Percentiles rank a stretch among this genome's conserved stretches.
phyloP scores from a whole-genome alignment of 257 asterid genomes.

The Coffea eugenioides region DNA sequence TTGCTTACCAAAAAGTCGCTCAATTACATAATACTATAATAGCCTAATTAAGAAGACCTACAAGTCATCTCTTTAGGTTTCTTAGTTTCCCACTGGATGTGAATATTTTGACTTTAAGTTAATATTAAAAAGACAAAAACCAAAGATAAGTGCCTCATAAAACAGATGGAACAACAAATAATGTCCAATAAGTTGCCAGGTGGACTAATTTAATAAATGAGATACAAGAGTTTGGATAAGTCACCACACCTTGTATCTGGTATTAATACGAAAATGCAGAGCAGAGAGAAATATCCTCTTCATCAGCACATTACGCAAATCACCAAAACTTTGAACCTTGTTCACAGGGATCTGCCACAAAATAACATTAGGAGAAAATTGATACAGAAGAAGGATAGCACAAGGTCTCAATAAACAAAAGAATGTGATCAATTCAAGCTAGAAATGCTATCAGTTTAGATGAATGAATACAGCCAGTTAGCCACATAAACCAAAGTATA shows the following conservation, averaged over 20 bases:
- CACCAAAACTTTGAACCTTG: slow-evolving; percentile 82
- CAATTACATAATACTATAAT: background rate
- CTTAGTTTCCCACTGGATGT: background rate
- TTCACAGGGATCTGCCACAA: slow-evolving; percentile 83
- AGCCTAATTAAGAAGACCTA: background rate
- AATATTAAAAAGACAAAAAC: background rate
- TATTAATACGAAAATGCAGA: slow-evolving; percentile 94
- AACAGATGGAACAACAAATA: background rate
- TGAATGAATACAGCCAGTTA: background rate
- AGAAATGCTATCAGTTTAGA: background rate
- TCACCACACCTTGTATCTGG: slow-evolving; percentile 84
- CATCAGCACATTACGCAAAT: slow-evolving; percentile 93
- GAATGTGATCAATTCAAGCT: background rate
- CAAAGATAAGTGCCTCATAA: background rate
- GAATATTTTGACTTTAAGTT: background rate
- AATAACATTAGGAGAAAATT: slow-evolving; percentile 9
- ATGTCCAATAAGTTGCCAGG: background rate
- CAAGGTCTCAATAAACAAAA: background rate
- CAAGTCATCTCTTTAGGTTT: background rate
- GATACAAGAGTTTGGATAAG: slow-evolving; percentile 22
- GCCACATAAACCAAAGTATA: background rate
- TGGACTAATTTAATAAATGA: background rate
- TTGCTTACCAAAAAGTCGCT: background rate
- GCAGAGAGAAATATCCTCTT: slow-evolving; percentile 99
- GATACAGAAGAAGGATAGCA: background rate